Evolutionary conservation across 768 basidiomycete species (phyloP).

Genomic region (Hemileccinum rubropunctum): DNA sequence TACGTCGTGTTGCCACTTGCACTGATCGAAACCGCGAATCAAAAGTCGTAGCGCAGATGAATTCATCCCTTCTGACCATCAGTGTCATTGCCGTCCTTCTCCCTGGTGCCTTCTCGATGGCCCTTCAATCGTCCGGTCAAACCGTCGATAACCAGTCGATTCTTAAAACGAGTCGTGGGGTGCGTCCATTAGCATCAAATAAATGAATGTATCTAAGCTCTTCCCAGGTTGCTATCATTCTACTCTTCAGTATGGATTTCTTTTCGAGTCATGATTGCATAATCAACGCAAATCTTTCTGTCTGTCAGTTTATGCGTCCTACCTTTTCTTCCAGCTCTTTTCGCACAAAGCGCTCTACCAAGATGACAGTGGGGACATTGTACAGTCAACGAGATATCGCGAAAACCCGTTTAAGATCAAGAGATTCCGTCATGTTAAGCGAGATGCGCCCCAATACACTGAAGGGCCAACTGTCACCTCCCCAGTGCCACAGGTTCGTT

Average conservation of each 20-base stretch:
- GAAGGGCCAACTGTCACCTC: constrained; percentile 11
- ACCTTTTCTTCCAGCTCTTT: constrained; percentile 76
- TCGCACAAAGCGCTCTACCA: constrained; percentile 75
- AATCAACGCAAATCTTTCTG: constrained; percentile 1
- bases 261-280: background rate
- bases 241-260: constrained; percentile 64
- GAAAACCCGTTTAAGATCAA: constrained; percentile 36
- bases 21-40: background rate
- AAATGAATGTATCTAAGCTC: constrained; percentile 5
- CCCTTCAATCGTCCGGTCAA: constrained; percentile 5
- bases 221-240: constrained; percentile 65
- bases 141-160: constrained; percentile 43
- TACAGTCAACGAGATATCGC: constrained; percentile 39
- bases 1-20: background rate
- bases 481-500: constrained; percentile 2
- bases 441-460: background rate
- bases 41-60: constrained; percentile 67
- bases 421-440: constrained; percentile 17
- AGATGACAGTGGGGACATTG: constrained; percentile 38
- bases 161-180: constrained; percentile 74
- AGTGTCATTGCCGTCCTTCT: constrained; percentile 79
- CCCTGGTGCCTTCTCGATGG: constrained; percentile 48
- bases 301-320: constrained; percentile 64
- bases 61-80: constrained; percentile 70
- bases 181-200: constrained; percentile 31